A percentile compares a stretch with the other conserved stretches of the same genome.
These are phyloP conservation scores for Sesbania bispinosa DNA, from an alignment of 306 rosid genomes.

Conservation along the genomic window DNA sequence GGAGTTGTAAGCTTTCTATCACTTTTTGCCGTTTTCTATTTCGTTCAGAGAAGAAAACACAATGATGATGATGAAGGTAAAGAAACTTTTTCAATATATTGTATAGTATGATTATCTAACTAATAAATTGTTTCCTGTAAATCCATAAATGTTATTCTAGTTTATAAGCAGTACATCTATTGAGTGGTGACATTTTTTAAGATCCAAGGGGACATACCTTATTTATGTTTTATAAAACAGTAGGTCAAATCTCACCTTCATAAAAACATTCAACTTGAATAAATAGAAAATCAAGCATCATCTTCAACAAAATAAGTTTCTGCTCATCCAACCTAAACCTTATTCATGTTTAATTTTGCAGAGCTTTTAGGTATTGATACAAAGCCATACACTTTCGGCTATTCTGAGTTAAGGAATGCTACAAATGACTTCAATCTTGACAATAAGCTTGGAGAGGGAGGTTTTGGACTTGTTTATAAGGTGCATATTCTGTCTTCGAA, in stretches of 20 bases:
- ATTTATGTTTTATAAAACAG: not conserved
- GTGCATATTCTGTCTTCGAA: constrained; percentile 31
- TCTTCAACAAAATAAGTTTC: not conserved
- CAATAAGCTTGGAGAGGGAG: constrained; percentile 84
- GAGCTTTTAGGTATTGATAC: constrained; percentile 65
- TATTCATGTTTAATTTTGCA: constrained; percentile 37
- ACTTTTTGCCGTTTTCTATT: constrained; percentile 27
- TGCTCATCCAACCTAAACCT: not conserved
- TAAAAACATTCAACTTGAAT: not conserved
- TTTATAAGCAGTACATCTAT: not conserved
- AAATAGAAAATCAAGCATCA: not conserved
- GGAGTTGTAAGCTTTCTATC: constrained; percentile 43
- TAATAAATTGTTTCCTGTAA: not conserved
- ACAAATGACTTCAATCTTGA: constrained; percentile 58
- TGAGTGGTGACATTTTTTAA: not conserved
- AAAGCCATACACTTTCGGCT: constrained; percentile 65
- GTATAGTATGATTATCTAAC: not conserved
- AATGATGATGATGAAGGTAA: constrained; percentile 54
- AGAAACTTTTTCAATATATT: not conserved
- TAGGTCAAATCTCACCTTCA: not conserved
- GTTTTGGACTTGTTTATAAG: constrained; percentile 85
- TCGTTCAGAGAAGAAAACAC: constrained; percentile 46
- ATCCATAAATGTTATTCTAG: not conserved
- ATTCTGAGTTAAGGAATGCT: constrained; percentile 56
- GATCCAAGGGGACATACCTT: not conserved